These are phyloP conservation scores for Hypoxylon subgilvum DNA, from an alignment of 495 filamentous ascomycete species.

Conservation along the genomic window DNA sequence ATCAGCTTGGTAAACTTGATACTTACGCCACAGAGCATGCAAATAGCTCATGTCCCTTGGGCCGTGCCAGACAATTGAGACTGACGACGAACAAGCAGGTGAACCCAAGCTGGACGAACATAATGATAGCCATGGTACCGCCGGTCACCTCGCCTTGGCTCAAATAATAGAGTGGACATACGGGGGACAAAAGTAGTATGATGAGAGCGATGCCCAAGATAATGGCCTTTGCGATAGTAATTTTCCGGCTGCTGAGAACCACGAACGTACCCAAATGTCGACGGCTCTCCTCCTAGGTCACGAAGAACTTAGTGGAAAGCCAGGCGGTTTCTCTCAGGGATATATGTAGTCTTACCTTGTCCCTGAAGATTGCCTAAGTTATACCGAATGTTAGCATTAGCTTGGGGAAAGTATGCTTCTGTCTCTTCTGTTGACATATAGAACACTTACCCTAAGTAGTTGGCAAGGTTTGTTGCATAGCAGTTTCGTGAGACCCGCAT, in stretches of 20 bases:
- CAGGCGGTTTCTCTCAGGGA: too few relatives aligned
- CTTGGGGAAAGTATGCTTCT: not conserved
- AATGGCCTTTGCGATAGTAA: not conserved
- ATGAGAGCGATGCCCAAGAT: conserved; percentile 2
- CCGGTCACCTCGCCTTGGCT: conserved; percentile 16
- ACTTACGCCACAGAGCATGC: conserved; percentile 23
- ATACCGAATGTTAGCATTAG: not conserved
- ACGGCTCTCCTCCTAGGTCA: not conserved
- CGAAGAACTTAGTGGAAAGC: not conserved
- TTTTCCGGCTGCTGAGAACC: not conserved
- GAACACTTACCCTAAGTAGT: conserved; percentile 2
- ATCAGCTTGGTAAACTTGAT: not conserved
- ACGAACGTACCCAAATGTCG: not conserved
- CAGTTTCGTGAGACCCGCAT: conserved; percentile 1
- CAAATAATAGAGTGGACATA: conserved; percentile 15
- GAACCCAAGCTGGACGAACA: conserved; percentile 18
- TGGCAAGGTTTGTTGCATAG: not conserved
- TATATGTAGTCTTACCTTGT: not conserved
- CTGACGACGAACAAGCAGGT: conserved; percentile 10
- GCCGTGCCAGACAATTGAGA: conserved; percentile 9
- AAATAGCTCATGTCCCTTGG: conserved; percentile 19
- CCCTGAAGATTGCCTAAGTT: conserved; percentile 2
- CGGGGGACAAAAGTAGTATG: conserved; percentile 6
- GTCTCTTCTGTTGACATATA: not conserved
- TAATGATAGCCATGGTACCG: conserved; percentile 5